Conservation (phyloP, 192 early-diverging fungal genomes). For the Allomyces javanicus region DNA sequence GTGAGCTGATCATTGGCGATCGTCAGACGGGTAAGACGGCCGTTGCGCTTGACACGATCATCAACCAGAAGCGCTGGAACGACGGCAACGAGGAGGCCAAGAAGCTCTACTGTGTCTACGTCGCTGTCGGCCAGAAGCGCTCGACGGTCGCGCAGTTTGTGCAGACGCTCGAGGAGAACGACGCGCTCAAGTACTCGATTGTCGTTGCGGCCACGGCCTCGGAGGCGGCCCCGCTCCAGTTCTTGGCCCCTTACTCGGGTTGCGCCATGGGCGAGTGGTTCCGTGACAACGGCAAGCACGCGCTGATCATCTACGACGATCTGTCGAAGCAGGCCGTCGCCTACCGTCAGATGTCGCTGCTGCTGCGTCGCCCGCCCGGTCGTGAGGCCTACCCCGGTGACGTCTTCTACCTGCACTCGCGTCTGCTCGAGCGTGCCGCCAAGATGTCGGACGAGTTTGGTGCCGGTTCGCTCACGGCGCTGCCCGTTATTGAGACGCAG, state of each 20-base stretch:
- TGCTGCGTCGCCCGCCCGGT: constrained; percentile 98
- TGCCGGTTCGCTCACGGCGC: constrained; percentile 91
- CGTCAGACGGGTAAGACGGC: constrained; percentile 99
- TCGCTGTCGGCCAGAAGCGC: constrained; percentile 97
- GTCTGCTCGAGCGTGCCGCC: constrained; percentile 95
- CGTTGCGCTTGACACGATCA: constrained; percentile 93
- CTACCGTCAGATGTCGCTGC: constrained; percentile 99
- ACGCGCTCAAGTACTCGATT: constrained; percentile 96
- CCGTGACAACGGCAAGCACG: constrained; percentile 97
- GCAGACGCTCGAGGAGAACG: constrained; percentile 93
- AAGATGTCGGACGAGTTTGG: constrained; percentile 97
- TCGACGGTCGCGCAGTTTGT: constrained; percentile 99
- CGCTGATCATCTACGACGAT: constrained; percentile 98
- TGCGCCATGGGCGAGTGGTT: constrained; percentile 97
- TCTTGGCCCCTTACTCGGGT: constrained; percentile 95
- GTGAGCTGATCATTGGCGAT: constrained; percentile 99
- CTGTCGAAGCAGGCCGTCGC: constrained; percentile 99
- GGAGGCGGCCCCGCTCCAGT: constrained; percentile 96
- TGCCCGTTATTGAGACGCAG: constrained; percentile 99
- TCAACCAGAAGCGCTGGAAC: constrained; percentile 99
- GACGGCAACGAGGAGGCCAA: constrained; percentile 80
- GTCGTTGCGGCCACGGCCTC: constrained; percentile 98
- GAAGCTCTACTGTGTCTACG: constrained; percentile 99
- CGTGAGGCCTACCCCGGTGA: constrained; percentile 99
- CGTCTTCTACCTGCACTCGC: constrained; percentile 99